Base-by-base conservation (phyloP, 1,284 basidiomycete genomes). In the Volvariella volvacea region DNA sequence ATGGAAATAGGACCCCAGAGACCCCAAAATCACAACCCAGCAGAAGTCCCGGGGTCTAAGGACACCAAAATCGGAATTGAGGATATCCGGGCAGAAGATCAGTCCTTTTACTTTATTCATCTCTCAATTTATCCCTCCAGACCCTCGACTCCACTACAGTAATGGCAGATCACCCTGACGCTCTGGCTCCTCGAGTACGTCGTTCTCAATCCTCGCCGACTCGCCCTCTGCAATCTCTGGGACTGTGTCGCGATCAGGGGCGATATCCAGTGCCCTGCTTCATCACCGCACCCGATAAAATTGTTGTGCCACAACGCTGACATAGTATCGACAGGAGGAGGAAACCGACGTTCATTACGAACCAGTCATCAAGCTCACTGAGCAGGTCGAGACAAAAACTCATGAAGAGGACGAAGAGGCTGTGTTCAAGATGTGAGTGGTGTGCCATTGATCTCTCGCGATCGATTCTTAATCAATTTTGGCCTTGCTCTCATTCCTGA, bases 341-440 rank as follows among this genome's bases (percentile, higher is more conserved):
- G 90, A 94, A 68, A 64, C 78, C 67, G 91, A 95, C 68, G 81
- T 82, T 54, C 89, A 95, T 55, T 99, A 92, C 65, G 94, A 98
- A 71, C 95, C 96, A 39, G 91, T 99, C 51, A 86, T 97, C 73
- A 91, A 84, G 71, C 88, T 99, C 66, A 96, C 92, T n/a, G 84
- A 95, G 63, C 83, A 92, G 63, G 89, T 99, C 52, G 91, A 94
- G 62, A 85, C 85, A 47, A 95, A 95, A 80, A 99, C 96, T 7
- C 72, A 80, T 62, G 96, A 99, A 67, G 96, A 99, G 64, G 85
- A 97, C 58, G 96, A 99, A 67, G 78, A 90, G 25, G 80, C 85
- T 28, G 70, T 89, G 54, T 98, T 98, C 83, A 99, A 99, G 76
- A 91, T 98, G 95, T 96, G 56, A 57, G 90, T 36, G 7, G 12